Evolutionary conservation across 2,329 filamentous ascomycete species (phyloP).

Genomic region (Aspergillus oerlinghausenensis): DNA sequence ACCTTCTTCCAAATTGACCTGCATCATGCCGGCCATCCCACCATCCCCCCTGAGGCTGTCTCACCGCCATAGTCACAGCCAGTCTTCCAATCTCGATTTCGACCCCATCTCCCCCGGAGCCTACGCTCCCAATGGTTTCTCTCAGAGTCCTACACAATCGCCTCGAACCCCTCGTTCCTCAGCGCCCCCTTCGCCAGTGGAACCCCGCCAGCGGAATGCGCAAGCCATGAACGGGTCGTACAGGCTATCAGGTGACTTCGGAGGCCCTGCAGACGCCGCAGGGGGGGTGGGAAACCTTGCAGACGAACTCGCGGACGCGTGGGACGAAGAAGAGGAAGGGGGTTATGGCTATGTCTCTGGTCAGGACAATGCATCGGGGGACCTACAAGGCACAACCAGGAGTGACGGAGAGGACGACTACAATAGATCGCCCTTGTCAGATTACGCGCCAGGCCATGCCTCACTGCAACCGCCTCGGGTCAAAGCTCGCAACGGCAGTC

Average conservation of each 20-base stretch:
- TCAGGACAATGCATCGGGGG: slow-evolving; percentile 28
- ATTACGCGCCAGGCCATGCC: slow-evolving; percentile 19
- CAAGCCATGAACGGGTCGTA: slow-evolving; percentile 32
- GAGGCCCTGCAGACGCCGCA: slow-evolving; percentile 25
- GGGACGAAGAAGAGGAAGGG: slow-evolving; percentile 47
- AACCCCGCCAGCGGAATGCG: slow-evolving; percentile 33
- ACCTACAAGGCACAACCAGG: slow-evolving; percentile 26
- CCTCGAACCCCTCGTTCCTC: slow-evolving; percentile 35
- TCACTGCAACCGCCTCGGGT: slow-evolving; percentile 35
- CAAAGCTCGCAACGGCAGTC: slow-evolving; percentile 33
- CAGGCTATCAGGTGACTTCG: slow-evolving; percentile 38
- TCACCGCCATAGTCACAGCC: slow-evolving; percentile 32
- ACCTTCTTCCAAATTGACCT: background rate
- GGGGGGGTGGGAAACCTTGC: slow-evolving; percentile 57
- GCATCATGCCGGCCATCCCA: slow-evolving; percentile 27
- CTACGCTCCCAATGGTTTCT: slow-evolving; percentile 28
- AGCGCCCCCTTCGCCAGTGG: slow-evolving; percentile 35
- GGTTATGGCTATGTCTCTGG: slow-evolving; percentile 41
- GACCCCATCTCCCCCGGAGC: slow-evolving; percentile 32
- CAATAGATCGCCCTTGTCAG: slow-evolving; percentile 22
- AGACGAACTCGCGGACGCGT: slow-evolving; percentile 60
- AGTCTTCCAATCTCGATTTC: slow-evolving; percentile 34
- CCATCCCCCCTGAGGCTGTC: slow-evolving; percentile 33
- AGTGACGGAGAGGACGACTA: slow-evolving; percentile 31
- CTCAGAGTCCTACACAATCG: slow-evolving; percentile 28